Conservation (phyloP, 257 asterid species). For the Ilex aquifolium region DNA sequence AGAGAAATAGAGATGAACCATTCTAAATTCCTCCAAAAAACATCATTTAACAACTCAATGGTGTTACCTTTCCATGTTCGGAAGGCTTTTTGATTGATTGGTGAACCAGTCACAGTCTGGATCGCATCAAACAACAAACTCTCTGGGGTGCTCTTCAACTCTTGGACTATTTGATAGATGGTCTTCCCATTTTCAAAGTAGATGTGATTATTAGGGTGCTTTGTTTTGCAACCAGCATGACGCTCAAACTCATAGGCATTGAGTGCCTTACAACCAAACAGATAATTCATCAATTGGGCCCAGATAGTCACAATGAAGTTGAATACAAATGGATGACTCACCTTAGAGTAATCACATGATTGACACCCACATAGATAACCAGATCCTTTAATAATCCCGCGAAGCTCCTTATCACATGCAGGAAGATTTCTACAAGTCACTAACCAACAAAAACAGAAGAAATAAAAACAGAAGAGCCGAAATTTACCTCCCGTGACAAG, state of each 20-base stretch:
- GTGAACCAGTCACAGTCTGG: constrained; percentile 82
- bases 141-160: constrained; percentile 74
- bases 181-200: constrained; percentile 89
- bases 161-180: constrained; percentile 89
- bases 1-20: too few species aligned
- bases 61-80: constrained; percentile 85
- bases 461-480: not conserved
- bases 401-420: constrained; percentile 56
- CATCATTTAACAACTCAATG: not conserved
- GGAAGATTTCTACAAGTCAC: constrained; percentile 20
- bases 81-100: constrained; percentile 89
- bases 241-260: constrained; percentile 94
- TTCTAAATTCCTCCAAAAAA: not conserved
- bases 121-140: constrained; percentile 72
- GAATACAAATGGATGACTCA: constrained; percentile 21
- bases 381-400: constrained; percentile 83
- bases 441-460: constrained; percentile 4
- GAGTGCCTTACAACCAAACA: constrained; percentile 46
- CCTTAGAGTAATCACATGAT: constrained; percentile 78
- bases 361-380: constrained; percentile 94
- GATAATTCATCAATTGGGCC: not conserved
- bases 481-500: constrained; percentile 64
- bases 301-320: not conserved
- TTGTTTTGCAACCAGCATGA: constrained; percentile 87
- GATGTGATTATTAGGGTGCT: constrained; percentile 94